A percentile compares a stretch with the other conserved stretches of the same genome.
Conservation (phyloP, 768 basidiomycete genomes). For the Mycena floridula region DNA sequence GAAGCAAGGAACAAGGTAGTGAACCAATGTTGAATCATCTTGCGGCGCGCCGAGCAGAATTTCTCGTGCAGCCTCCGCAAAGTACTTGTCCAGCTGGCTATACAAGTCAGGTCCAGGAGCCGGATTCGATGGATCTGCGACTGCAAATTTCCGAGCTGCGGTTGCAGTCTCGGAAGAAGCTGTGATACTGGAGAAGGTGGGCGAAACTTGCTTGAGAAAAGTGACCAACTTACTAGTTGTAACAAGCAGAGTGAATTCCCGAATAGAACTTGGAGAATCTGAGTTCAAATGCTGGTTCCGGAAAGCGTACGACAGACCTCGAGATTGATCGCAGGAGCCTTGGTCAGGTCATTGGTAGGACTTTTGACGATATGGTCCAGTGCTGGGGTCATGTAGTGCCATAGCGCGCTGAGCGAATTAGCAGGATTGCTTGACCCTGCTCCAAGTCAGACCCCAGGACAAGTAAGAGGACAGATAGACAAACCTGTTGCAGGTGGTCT, state of each 20-base stretch:
- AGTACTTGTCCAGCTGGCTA: slow-evolving; percentile 68
- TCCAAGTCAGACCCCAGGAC: too few species aligned
- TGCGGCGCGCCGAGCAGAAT: slow-evolving; percentile 56
- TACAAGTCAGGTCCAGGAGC: slow-evolving; percentile 60
- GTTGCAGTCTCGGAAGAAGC: slow-evolving; percentile 46
- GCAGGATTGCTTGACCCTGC: too few species aligned
- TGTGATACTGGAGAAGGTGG: slow-evolving; percentile 35
- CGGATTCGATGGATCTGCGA: slow-evolving; percentile 24
- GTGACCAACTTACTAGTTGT: slow-evolving; percentile 56
- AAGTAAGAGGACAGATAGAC: too few species aligned
- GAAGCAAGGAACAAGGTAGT: slow-evolving; percentile 69
- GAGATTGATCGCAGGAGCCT: slow-evolving; percentile 67
- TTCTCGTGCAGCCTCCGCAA: slow-evolving; percentile 54
- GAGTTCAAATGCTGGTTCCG: too few species aligned
- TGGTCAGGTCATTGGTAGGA: slow-evolving; percentile 51
- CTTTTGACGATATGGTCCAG: slow-evolving; percentile 72
- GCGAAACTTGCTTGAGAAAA: slow-evolving; percentile 10
- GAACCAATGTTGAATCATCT: slow-evolving; percentile 60
- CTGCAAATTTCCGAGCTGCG: slow-evolving; percentile 21
- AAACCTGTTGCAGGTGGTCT: too few species aligned
- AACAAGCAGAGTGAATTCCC: slow-evolving; percentile 76
- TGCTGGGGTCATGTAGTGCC: slow-evolving; percentile 72
- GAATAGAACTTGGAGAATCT: slow-evolving; percentile 68
- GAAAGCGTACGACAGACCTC: too few species aligned
- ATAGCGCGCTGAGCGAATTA: slow-evolving; percentile 63